Base-by-base conservation (phyloP, 108 stramenopile species). In the Stephanodiscus triporus region DNA sequence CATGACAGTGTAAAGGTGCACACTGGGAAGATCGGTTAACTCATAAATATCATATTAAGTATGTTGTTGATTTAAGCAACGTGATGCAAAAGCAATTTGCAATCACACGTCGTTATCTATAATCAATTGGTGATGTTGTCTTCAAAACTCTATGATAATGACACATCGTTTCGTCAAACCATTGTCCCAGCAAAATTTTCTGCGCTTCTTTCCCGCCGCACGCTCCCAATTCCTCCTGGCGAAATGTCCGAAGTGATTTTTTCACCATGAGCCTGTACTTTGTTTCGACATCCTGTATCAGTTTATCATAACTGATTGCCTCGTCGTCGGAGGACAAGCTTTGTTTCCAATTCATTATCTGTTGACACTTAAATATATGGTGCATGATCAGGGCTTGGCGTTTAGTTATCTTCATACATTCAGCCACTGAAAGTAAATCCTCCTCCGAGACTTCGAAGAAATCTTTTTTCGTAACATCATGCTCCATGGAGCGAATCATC, bases 211-310 rank as follows among this genome's bases (percentile, higher is more conserved):
- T 93, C 34, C 80, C 82, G 13, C 74, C 63, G 61, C 78, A 88
- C n/a, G 71, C 75, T 19, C 84, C 76, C 30, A 95, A 54, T 22
- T 89, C 90, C 34, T 90, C 91, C 7, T 61, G 66, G 20, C 91
- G 81, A 45, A 70, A 59, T 42, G 73, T 68, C 55, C 80, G 63
- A 56, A 95, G 51, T 32, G 90, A 85, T 70, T 83, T 86, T 71
- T 95, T 95, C 6, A 95, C 85, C 88, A 91, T 87, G 6, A 95
- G 67, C 29, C 92, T 89, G 62, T 85, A 95, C 30, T 68, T 72
- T 13, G 76, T 84, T 40, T 84, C 83, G 38, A 70, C 64, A 11
- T 64, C 63, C 63, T 49, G 43, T 45, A 75, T 79, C 37, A 24
- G 14, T 42, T 66, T 38, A 3, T 38, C 48, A 40, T 56, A 38